Evolutionary conservation across 768 basidiomycete genomes (phyloP).

Genomic region (Agrocybe chaxingu): DNA sequence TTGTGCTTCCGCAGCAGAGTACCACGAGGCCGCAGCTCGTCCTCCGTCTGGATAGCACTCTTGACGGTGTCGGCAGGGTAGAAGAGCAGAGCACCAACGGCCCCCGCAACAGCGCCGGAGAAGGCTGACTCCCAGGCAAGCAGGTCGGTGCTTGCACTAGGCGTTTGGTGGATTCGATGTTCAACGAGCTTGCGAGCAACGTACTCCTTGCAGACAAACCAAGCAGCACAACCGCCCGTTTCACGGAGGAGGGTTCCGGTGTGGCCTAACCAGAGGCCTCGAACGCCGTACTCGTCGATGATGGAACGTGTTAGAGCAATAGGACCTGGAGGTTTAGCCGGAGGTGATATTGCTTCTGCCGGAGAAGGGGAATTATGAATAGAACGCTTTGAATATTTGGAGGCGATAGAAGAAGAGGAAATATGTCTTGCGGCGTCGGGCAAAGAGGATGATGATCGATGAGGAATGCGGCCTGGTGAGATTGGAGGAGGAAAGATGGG

Average conservation of each 20-base stretch:
- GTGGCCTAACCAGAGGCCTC: slow-evolving; percentile 96
- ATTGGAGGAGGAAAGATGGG: slow-evolving; percentile 10
- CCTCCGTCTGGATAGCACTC: slow-evolving; percentile 91
- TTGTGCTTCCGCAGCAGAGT: slow-evolving; percentile 2
- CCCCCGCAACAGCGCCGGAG: slow-evolving; percentile 84
- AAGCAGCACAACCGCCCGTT: slow-evolving; percentile 85
- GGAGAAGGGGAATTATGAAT: slow-evolving; percentile 14
- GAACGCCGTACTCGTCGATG: slow-evolving; percentile 64
- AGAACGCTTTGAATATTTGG: not conserved
- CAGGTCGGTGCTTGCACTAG: slow-evolving; percentile 45
- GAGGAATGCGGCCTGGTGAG: slow-evolving; percentile 23
- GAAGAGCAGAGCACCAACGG: slow-evolving; percentile 80
- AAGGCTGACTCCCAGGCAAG: slow-evolving; percentile 79
- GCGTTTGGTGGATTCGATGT: slow-evolving; percentile 33
- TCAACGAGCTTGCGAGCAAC: slow-evolving; percentile 59
- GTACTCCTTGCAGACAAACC: slow-evolving; percentile 89
- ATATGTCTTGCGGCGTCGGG: slow-evolving; percentile 1
- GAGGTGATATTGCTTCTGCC: slow-evolving; percentile 10
- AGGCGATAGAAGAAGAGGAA: slow-evolving; percentile 1
- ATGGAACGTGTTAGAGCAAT: slow-evolving; percentile 62
- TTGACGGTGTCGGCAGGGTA: slow-evolving; percentile 97
- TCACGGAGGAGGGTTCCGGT: slow-evolving; percentile 92
- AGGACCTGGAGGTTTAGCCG: slow-evolving; percentile 61
- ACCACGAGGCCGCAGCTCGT: slow-evolving; percentile 66
- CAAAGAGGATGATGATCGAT: slow-evolving; percentile 14